These are phyloP conservation scores for Flammula alnicola DNA, from an alignment of 1,284 basidiomycete species.

Conservation along the genomic window DNA sequence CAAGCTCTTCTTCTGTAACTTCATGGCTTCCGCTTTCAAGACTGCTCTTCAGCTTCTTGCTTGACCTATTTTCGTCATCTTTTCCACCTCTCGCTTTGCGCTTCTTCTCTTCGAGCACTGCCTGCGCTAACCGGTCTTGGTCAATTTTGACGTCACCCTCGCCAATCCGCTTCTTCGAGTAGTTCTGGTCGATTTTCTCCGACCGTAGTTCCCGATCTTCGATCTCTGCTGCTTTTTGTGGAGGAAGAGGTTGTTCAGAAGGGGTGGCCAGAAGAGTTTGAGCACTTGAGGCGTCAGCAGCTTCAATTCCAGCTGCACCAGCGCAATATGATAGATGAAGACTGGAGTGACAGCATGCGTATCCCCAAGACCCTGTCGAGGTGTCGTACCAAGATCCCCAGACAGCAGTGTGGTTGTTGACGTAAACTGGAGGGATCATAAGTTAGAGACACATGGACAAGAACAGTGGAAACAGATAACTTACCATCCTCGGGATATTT, in stretches of 20 bases:
- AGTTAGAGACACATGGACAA: conserved; percentile 11
- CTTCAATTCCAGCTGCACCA: conserved; percentile 86
- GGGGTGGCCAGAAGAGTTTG: conserved; percentile 61
- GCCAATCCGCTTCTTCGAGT: conserved; percentile 71
- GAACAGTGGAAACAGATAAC: conserved; percentile 29
- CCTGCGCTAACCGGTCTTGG: conserved; percentile 67
- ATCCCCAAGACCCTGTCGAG: conserved; percentile 84
- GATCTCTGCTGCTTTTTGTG: conserved; percentile 3
- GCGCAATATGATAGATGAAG: conserved; percentile 94
- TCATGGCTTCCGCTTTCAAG: conserved; percentile 59
- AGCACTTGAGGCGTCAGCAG: conserved; percentile 72
- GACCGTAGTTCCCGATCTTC: conserved; percentile 34
- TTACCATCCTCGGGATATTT: conserved; percentile 96
- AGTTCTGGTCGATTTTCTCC: conserved; percentile 61
- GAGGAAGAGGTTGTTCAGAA: neutral
- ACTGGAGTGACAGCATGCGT: conserved; percentile 90
- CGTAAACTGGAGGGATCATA: conserved; percentile 60
- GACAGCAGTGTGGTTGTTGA: conserved; percentile 92
- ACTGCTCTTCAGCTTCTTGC: conserved; percentile 62
- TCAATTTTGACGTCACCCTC: conserved; percentile 79
- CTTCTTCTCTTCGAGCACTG: conserved; percentile 82
- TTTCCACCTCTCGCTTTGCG: conserved; percentile 63
- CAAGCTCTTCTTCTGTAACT: conserved; percentile 92
- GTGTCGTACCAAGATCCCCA: conserved; percentile 97
- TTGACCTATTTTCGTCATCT: conserved; percentile 60